Evolutionary conservation across 768 basidiomycete species (phyloP).

Genomic region (Galerina marginata): DNA sequence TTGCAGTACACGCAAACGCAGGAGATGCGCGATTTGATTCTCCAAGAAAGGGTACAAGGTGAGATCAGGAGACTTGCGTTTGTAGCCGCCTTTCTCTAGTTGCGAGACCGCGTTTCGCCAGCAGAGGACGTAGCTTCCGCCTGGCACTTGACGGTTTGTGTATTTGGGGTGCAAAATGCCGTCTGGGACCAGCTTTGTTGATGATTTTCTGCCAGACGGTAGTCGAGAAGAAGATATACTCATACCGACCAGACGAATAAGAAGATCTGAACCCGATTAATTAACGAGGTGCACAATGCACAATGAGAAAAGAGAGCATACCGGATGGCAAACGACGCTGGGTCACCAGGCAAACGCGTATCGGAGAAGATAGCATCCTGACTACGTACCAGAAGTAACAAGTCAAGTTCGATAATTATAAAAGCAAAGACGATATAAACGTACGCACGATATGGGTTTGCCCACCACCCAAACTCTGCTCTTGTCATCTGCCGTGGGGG

Average conservation of each 20-base stretch:
- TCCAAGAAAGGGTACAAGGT: slow-evolving; percentile 48
- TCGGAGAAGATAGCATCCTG: slow-evolving; percentile 71
- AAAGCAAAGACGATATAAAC: neutral
- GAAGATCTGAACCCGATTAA: slow-evolving; percentile 53
- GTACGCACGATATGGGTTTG: slow-evolving; percentile 75
- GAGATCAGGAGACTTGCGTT: slow-evolving; percentile 35
- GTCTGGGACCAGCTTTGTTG: slow-evolving; percentile 46
- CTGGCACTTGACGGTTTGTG: slow-evolving; percentile 46
- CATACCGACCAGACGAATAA: slow-evolving; percentile 63
- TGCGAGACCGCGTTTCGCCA: slow-evolving; percentile 53
- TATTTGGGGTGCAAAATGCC: slow-evolving; percentile 73
- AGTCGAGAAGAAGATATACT: slow-evolving; percentile 38
- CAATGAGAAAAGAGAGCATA: slow-evolving; percentile 28
- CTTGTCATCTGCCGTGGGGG: slow-evolving; percentile 61
- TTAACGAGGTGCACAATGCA: neutral
- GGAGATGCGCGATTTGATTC: slow-evolving; percentile 64
- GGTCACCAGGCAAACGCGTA: slow-evolving; percentile 61
- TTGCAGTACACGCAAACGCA: slow-evolving; percentile 77
- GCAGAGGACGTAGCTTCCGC: slow-evolving; percentile 65
- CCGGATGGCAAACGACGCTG: slow-evolving; percentile 61
- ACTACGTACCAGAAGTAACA: slow-evolving; percentile 43
- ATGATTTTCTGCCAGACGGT: neutral
- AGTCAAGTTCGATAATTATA: neutral
- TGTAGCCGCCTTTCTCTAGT: slow-evolving; percentile 39
- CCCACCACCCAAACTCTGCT: slow-evolving; percentile 70